Percentiles rank a stretch among this genome's conserved stretches.
These are phyloP conservation scores for Raphanus hybrid DNA, from an alignment of 441 rosid genomes.

Conservation along the genomic window DNA sequence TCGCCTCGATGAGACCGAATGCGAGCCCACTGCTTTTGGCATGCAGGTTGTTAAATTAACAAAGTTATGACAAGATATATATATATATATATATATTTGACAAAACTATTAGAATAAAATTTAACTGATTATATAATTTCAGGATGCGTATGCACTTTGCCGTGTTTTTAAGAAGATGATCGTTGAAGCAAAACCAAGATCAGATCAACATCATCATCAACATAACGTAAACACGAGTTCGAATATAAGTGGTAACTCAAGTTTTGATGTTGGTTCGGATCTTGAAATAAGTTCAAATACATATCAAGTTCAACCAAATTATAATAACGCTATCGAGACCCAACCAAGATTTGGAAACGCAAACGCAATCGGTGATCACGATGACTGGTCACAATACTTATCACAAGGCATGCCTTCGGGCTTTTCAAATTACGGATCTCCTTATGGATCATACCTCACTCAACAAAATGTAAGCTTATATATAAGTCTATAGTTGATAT, in stretches of 20 bases:
- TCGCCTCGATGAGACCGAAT: conserved; percentile 75
- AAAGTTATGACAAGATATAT: no score
- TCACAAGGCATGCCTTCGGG: conserved; percentile 53
- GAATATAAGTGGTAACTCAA: conserved; percentile 48
- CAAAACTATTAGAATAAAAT: neutral
- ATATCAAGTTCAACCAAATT: conserved; percentile 28
- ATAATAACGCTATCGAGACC: conserved; percentile 6
- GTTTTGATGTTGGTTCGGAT: conserved; percentile 53
- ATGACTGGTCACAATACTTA: conserved; percentile 56
- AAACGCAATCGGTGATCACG: conserved; percentile 38
- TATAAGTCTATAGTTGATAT: neutral
- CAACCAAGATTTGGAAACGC: conserved; percentile 40
- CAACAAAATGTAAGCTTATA: conserved; percentile 62
- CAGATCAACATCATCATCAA: neutral
- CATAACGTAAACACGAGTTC: conserved; percentile 37
- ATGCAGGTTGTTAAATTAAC: no score
- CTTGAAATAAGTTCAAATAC: conserved; percentile 44
- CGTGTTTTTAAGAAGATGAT: no score
- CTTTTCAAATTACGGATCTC: conserved; percentile 36
- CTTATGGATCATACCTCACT: conserved; percentile 44
- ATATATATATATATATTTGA: no score
- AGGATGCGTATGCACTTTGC: no score
- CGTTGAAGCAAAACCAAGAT: no score
- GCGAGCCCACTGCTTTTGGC: no score
- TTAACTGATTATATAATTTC: no score